Conservation (phyloP, 2,329 filamentous ascomycete species). For the Sarocladium oryzae region DNA sequence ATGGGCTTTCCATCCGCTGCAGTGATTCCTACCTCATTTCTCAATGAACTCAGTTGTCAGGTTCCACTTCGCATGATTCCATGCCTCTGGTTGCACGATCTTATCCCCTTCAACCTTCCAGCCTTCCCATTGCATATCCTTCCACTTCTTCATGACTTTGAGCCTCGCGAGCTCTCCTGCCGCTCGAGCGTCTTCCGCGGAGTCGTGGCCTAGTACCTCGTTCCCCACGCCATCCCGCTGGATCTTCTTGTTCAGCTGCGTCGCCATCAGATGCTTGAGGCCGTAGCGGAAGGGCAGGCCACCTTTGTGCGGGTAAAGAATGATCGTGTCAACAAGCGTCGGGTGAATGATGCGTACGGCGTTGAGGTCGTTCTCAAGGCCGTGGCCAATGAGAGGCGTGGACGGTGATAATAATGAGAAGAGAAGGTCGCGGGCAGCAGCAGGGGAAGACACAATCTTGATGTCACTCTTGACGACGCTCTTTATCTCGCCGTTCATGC, state of each 20-base stretch:
- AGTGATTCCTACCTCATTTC: not conserved
- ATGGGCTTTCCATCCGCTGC: too few species aligned
- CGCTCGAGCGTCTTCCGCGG: conserved; percentile 81
- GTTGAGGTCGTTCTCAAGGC: conserved; percentile 93
- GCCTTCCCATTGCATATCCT: conserved; percentile 55
- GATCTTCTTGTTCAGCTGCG: conserved; percentile 67
- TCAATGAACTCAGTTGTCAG: conserved; percentile 5
- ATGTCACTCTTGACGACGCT: conserved; percentile 38
- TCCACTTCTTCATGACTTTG: conserved; percentile 67
- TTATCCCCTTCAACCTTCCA: conserved; percentile 55
- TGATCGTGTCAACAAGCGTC: conserved; percentile 74
- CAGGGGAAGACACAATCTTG: conserved; percentile 69
- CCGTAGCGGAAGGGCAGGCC: conserved; percentile 73
- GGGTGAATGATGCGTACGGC: conserved; percentile 77
- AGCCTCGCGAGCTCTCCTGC: conserved; percentile 79
- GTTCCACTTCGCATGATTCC: not conserved
- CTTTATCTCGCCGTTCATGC: conserved; percentile 22
- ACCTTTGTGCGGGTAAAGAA: conserved; percentile 72
- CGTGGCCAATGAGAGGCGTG: conserved; percentile 86
- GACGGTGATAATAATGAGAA: conserved; percentile 67
- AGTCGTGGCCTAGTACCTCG: conserved; percentile 69
- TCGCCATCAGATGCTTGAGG: conserved; percentile 67
- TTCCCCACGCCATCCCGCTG: conserved; percentile 60
- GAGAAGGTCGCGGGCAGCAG: conserved; percentile 67
- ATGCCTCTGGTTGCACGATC: conserved; percentile 31